These are phyloP conservation scores for Citrus sinensis DNA, from an alignment of 345 rosid species.

Conservation along the genomic window DVS_A1.0 CM039169.1:24957501-24958000, in stretches of 20 bases:
- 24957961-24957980: background rate
- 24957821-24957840: background rate
- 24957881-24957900: background rate
- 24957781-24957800: background rate
- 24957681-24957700: slow-evolving; percentile 15
- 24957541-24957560: background rate
- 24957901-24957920: background rate
- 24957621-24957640: background rate
- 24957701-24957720: background rate
- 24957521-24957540: background rate
- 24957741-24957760: background rate
- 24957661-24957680: slow-evolving; percentile 6
- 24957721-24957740: background rate
- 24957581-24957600: background rate
- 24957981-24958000: no score
- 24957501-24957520: background rate
- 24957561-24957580: background rate
- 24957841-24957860: background rate
- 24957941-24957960: background rate
- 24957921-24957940: background rate
- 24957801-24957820: background rate
- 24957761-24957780: slow-evolving; percentile 10
- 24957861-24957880: no score
- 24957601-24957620: background rate
- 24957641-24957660: slow-evolving; percentile 13